Conservation (phyloP, 148 eudicot species). For the Camellia sinensis region DNA sequence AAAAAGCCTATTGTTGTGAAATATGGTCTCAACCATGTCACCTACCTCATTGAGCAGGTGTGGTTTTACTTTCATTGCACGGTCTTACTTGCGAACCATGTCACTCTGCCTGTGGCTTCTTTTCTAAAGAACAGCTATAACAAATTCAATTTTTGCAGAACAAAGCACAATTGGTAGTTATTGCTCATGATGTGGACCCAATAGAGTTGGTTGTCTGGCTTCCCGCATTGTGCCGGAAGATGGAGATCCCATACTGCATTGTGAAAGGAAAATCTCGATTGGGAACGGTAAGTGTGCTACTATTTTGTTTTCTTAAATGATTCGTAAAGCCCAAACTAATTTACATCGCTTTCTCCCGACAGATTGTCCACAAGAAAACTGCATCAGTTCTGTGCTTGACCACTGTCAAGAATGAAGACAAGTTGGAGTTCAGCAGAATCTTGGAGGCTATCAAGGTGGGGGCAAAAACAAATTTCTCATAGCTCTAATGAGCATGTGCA, state of each 20-base stretch:
- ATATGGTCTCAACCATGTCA: slow-evolving; percentile 86
- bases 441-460: slow-evolving; percentile 93
- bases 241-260: slow-evolving; percentile 95
- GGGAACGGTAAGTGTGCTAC: slow-evolving; percentile 52
- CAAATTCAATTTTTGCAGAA: slow-evolving; percentile 39
- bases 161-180: slow-evolving; percentile 89
- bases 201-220: slow-evolving; percentile 96
- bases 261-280: slow-evolving; percentile 91
- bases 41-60: slow-evolving; percentile 90
- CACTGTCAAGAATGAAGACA: slow-evolving; percentile 81
- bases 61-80: background rate
- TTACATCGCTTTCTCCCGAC: background rate
- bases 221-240: slow-evolving; percentile 87
- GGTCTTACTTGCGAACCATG: background rate
- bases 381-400: slow-evolving; percentile 75
- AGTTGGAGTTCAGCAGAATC: slow-evolving; percentile 79
- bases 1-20: slow-evolving; percentile 94
- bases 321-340: background rate
- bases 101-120: background rate
- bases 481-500: background rate
- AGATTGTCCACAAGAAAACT: slow-evolving; percentile 89
- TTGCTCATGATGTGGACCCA: slow-evolving; percentile 96
- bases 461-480: background rate
- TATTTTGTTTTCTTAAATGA: background rate
- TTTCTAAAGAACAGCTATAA: background rate